phyloP scores from a whole-genome alignment of 768 basidiomycete species.

The Inosperma sp. region DNA sequence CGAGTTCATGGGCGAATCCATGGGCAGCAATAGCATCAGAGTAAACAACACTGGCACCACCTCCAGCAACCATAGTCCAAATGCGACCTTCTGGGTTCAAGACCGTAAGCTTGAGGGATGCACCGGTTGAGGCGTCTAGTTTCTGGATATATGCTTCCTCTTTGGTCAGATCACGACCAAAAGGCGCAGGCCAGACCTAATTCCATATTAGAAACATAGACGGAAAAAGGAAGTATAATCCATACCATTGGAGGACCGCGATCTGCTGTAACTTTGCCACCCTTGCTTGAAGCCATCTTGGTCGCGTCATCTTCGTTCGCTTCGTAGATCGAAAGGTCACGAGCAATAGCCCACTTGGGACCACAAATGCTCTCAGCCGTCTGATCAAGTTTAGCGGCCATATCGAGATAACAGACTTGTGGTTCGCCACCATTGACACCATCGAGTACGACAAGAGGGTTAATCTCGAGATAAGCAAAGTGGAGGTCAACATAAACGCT shows the following conservation, averaged over 20 bases:
- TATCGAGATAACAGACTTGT: conserved; percentile 93
- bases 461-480: conserved; percentile 99
- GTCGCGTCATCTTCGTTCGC: conserved; percentile 36
- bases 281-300: conserved; percentile 40
- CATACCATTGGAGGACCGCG: conserved; percentile 94
- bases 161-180: conserved; percentile 96
- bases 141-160: conserved; percentile 99
- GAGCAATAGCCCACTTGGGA: conserved; percentile 97
- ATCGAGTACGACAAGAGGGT: conserved; percentile 94
- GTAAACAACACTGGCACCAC: conserved; percentile 70
- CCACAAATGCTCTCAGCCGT: conserved; percentile 98
- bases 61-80: conserved; percentile 99
- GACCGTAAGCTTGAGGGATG: conserved; percentile 96
- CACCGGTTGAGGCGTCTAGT: conserved; percentile 94
- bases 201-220: not conserved
- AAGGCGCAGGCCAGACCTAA: conserved; percentile 84
- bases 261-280: conserved; percentile 67
- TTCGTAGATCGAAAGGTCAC: conserved; percentile 79
- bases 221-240: conserved; percentile 13
- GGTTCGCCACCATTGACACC: conserved; percentile 60
- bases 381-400: conserved; percentile 99
- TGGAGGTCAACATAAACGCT: conserved; percentile 97
- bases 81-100: conserved; percentile 92
- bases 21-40: conserved; percentile 84
- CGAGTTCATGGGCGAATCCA: too few relatives aligned